A percentile compares a stretch with the other conserved stretches of the same genome.
These are phyloP conservation scores for Dryadomyces sulphureus DNA, from an alignment of 2,329 filamentous ascomycete genomes.

Conservation along the genomic window DNA sequence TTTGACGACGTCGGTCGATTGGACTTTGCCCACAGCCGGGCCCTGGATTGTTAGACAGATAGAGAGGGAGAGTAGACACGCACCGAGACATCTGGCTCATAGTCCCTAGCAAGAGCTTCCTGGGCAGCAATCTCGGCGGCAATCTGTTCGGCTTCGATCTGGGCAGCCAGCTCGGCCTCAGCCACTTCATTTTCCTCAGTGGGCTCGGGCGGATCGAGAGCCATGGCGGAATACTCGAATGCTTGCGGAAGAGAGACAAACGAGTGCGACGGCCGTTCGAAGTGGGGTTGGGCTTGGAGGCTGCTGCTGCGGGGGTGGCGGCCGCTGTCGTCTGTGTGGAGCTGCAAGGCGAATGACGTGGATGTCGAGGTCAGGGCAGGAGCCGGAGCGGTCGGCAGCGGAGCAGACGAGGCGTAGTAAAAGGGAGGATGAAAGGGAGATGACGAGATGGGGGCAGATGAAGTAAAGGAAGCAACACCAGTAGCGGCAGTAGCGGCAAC, in stretches of 20 bases:
- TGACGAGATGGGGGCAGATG: not conserved
- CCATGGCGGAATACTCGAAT: not conserved
- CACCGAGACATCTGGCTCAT: constrained; percentile 42
- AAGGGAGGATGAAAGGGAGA: not conserved
- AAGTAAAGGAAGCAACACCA: not conserved
- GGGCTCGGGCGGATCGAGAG: not conserved
- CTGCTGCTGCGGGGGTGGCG: not conserved
- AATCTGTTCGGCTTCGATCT: constrained; percentile 6
- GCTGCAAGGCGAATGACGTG: not conserved
- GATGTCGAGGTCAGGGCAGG: not conserved
- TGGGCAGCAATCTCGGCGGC: constrained; percentile 38
- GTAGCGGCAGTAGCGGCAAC: not conserved
- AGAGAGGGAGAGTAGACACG: constrained; percentile 9
- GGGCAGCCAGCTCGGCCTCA: not conserved
- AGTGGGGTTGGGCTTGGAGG: not conserved
- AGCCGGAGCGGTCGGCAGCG: not conserved
- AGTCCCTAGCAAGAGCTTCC: constrained; percentile 44
- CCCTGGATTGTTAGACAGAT: constrained; percentile 41
- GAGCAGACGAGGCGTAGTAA: not conserved
- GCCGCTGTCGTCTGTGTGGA: not conserved
- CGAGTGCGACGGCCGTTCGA: not conserved
- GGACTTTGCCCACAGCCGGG: constrained; percentile 65
- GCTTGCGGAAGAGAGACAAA: not conserved
- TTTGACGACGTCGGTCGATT: constrained; percentile 62
- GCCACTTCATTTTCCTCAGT: not conserved